phyloP scores from a whole-genome alignment of 371 early-diverging fungal genomes.

The Catenaria anguillulae region DNA sequence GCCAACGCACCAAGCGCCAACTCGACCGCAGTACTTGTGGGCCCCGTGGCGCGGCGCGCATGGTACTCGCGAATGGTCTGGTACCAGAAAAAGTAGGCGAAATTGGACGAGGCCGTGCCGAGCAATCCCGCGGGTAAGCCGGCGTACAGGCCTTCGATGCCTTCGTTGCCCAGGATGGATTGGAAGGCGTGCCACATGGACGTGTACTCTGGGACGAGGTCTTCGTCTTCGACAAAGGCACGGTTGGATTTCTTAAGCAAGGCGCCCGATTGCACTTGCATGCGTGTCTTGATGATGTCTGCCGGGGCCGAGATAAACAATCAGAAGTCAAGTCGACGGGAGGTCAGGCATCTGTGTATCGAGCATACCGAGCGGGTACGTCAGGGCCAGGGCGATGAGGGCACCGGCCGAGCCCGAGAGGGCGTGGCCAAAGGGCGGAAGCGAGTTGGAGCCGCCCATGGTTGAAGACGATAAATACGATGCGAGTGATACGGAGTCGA shows the following conservation, averaged over 20 bases:
- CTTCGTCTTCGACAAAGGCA: constrained; percentile 17
- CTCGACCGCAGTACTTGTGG: constrained; percentile 54
- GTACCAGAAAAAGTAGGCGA: constrained; percentile 92
- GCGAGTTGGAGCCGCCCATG: constrained; percentile 29
- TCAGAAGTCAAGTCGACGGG: no score
- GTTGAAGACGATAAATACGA: no score
- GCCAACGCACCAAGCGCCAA: constrained; percentile 80
- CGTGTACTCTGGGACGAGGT: constrained; percentile 34
- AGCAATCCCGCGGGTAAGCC: constrained; percentile 75
- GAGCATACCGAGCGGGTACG: constrained; percentile 90
- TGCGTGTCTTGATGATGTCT: constrained; percentile 78
- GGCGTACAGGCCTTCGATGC: constrained; percentile 78
- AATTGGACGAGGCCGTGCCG: constrained; percentile 75
- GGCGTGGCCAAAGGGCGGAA: constrained; percentile 82
- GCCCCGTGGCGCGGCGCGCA: constrained; percentile 12
- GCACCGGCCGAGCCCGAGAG: constrained; percentile 83
- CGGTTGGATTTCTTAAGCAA: constrained; percentile 6
- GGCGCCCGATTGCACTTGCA: constrained; percentile 67
- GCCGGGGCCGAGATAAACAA: constrained; percentile 7
- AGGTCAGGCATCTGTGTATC: constrained; percentile 57
- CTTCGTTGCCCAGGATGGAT: constrained; percentile 67
- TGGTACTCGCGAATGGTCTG: constrained; percentile 44
- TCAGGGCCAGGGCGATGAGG: constrained; percentile 68
- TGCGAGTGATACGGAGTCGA: no score
- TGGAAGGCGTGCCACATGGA: constrained; percentile 61